phyloP scores from a whole-genome alignment of 2,329 filamentous ascomycete species.

The Xylariaceae sp. region DNA sequence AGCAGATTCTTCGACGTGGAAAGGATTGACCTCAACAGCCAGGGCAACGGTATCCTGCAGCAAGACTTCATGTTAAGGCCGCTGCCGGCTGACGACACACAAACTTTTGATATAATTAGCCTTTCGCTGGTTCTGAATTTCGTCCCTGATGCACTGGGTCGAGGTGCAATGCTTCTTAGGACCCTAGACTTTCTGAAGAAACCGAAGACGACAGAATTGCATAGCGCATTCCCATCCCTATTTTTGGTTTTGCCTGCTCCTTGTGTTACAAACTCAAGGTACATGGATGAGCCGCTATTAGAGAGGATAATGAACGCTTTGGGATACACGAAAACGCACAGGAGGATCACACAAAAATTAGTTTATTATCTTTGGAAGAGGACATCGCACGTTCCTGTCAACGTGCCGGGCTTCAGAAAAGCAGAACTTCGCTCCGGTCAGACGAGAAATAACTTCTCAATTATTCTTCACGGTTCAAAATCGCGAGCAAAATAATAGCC shows the following conservation, averaged over 20 bases:
- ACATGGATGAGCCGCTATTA: constrained; percentile 70
- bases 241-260: constrained; percentile 88
- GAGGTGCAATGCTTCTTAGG: constrained; percentile 81
- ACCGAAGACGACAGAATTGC: constrained; percentile 27
- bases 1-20: constrained; percentile 67
- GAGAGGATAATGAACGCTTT: constrained; percentile 69
- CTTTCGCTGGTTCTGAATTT: constrained; percentile 93
- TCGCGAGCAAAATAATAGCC: constrained; percentile 11
- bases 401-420: constrained; percentile 56
- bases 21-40: constrained; percentile 87
- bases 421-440: constrained; percentile 70
- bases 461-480: constrained; percentile 52
- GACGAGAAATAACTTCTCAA: constrained; percentile 84
- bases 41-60: constrained; percentile 72
- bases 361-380: constrained; percentile 84
- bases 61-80: constrained; percentile 94
- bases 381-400: constrained; percentile 23
- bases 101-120: constrained; percentile 84
- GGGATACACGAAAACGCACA: constrained; percentile 63
- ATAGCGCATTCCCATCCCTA: constrained; percentile 58
- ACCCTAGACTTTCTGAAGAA: constrained; percentile 65
- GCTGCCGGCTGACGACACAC: constrained; percentile 56
- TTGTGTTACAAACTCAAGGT: constrained; percentile 86
- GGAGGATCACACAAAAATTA: constrained; percentile 76
- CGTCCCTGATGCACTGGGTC: constrained; percentile 68